Evolutionary conservation across 2,329 filamentous ascomycete genomes (phyloP), one percentile per base, ranked within the genome.

Genomic region (Sporothrix inflata): DNA sequence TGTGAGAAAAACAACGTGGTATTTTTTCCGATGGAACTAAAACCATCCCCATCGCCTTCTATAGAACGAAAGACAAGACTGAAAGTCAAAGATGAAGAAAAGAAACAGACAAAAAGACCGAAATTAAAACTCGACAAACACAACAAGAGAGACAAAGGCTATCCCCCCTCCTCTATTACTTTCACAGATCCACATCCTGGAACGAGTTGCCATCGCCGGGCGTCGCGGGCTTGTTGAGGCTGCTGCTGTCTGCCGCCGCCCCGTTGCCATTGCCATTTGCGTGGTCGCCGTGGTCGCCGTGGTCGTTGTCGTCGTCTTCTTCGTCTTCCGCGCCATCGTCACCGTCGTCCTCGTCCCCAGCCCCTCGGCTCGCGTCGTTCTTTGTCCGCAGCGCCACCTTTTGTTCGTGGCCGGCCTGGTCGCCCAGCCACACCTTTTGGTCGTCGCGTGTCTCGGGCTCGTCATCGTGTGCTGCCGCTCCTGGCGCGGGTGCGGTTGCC

Each of bases 181-280:
- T 40, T 42, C 69, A 90, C 76, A 91, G 80, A 73, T 86, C 87
- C 63, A 91, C 88, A 75, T 91, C 87, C 76, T 90, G 88, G 79
- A 91, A 90, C n/a, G 87, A 88, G 5, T 84, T 84, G 0, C 86
- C 85, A 74, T 89, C 87, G 21, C 82, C 84, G 3, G 87, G 84
- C 7, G 86, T 80, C 19, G 82, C 21, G 7, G 72, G 49, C 57
- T 80, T 79, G 34, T 79, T 78, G 16, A 45, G 60, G 14, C 27
- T 51, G 27, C 79, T 34, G 19, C 40, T 49, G 40, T 67, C 63
- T 47, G 42, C 42, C 5, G 40, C 21, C n/a, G 63, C 63, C 1
- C 60, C 57, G 19, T 34, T 61, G 57, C 53, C 14, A 57, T 66
- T 24, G 55, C 60, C 63, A 34, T 66, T 68, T 21, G 40, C 14